Conservation (phyloP, 2,329 filamentous ascomycete genomes). For the Hymenoscyphus linearis region DNA sequence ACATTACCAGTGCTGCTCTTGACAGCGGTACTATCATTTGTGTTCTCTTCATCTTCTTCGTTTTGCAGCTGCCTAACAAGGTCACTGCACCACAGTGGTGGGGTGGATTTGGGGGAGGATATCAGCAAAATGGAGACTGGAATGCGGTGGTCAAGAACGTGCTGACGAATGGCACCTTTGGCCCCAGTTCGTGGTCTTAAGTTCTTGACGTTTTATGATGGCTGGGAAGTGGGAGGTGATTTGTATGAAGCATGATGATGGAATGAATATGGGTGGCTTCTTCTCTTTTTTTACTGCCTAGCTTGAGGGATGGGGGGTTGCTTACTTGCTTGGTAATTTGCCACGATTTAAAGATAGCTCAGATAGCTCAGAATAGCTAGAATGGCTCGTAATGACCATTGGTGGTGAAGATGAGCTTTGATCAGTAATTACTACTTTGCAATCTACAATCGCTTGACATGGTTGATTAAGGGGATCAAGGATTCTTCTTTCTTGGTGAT, state of each 20-base stretch:
- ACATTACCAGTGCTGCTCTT: conserved; percentile 65
- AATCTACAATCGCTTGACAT: no score
- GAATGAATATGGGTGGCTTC: no score
- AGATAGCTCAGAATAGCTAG: no score
- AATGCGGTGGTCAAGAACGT: conserved; percentile 13
- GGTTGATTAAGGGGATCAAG: no score
- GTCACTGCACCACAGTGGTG: conserved; percentile 54
- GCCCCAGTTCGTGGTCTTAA: conserved; percentile 13
- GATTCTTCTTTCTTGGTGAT: no score
- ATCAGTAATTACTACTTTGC: no score
- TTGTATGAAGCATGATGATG: not conserved
- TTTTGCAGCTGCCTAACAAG: conserved; percentile 52
- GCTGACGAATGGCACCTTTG: conserved; percentile 16
- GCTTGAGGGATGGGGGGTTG: no score
- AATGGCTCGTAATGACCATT: no score
- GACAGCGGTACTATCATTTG: conserved; percentile 63
- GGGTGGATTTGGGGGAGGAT: conserved; percentile 12
- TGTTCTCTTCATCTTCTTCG: conserved; percentile 66
- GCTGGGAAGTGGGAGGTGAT: not conserved
- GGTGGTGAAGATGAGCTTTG: no score
- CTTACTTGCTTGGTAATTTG: no score
- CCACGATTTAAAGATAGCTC: no score
- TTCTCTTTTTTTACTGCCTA: no score
- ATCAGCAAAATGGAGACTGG: conserved; percentile 12
- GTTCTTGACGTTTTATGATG: not conserved